A percentile compares a stretch with the other conserved stretches of the same genome.
Conservation (phyloP, 75 land plant species). For the Cryptomeria japonica region DNA sequence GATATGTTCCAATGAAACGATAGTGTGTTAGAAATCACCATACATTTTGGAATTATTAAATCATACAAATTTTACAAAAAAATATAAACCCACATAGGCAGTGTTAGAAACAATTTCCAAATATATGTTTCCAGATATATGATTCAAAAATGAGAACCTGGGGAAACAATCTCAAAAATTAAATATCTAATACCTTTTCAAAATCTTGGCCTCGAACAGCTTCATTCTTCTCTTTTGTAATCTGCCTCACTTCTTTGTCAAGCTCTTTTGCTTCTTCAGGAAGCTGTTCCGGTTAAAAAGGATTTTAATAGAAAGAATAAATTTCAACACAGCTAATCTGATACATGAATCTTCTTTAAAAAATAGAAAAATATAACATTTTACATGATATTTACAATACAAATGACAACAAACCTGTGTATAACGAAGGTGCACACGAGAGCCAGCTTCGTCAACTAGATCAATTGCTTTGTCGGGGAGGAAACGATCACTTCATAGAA, state of each 20-base stretch:
- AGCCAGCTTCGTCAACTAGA: conserved; percentile 97
- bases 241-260: conserved; percentile 91
- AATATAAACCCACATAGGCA: neutral
- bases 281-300: conserved; percentile 43
- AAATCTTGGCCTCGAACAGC: conserved; percentile 92
- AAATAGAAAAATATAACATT: neutral
- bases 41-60: neutral
- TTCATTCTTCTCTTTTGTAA: conserved; percentile 95
- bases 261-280: conserved; percentile 97
- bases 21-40: neutral
- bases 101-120: neutral
- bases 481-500: conserved; percentile 77
- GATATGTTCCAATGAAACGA: neutral
- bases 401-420: conserved; percentile 61
- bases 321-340: neutral
- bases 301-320: neutral
- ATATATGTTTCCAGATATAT: neutral
- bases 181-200: conserved; percentile 65
- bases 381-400: neutral
- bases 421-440: conserved; percentile 91
- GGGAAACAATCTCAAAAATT: neutral
- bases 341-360: neutral
- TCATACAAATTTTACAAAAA: neutral
- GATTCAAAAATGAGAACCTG: neutral
- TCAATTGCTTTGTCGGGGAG: conserved; percentile 98